Evolutionary conservation across 305 asterid species (phyloP), one percentile per base, ranked within the genome.

Genomic region (Fraxinus ornus): DNA sequence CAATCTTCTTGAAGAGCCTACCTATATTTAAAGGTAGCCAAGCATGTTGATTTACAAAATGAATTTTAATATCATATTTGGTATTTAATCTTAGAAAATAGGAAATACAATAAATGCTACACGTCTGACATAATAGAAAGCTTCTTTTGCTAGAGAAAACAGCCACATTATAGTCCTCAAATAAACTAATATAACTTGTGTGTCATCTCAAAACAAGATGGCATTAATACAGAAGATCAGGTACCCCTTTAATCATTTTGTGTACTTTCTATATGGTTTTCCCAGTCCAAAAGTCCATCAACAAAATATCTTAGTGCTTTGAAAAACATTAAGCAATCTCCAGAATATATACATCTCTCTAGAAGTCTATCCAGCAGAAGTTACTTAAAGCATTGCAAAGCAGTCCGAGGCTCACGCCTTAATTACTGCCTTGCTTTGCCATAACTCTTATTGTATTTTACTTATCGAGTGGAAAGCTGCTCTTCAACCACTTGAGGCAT

Each of bases 1-100:
- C 97, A 77, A 94, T 90, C 93, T 92, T 94, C 83, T 91, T 94
- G 90, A 94, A 93, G 77, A 90, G 90, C 70, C 91, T 90, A 36
- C 99, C 99, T 95, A 80, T 87, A 89, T 82, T 80, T 39, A 76
- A 79, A 84, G 49, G 57, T 62, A 41, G 77, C 81, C 52, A 85
- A 84, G 72, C 17, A 73, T 79, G 66, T 39, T 37, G 44, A 64
- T 35, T 52, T 28, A 75, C 77, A 19, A 32, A 55, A 55, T 82
- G 72, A 75, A 83, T 72, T 10, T 78, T 37, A 24, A 60, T 35
- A 64, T 64, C 28, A 64, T 64, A 24, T 64, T 10, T 24, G 36
- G 73, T 17, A 57, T 74, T 52, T 13, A 44, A 78, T 21, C 52
- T 72, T 22, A 55, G 78, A 84, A 78, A 60, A 5, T 55, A 64